Conservation (phyloP, 495 filamentous ascomycete species). For the Aspergillus panamensis region DNA sequence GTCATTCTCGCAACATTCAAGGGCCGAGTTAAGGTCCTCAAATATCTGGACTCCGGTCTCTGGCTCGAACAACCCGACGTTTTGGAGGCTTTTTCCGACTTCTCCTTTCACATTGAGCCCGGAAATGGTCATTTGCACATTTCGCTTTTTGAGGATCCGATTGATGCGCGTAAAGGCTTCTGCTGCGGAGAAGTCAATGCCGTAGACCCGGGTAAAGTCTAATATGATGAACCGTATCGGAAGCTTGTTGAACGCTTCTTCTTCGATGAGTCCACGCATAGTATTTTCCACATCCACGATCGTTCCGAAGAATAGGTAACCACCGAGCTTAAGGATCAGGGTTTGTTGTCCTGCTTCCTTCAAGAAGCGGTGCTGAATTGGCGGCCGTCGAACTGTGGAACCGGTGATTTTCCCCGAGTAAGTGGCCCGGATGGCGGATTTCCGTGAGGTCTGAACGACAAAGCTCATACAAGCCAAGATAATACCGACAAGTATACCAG, state of each 20-base stretch:
- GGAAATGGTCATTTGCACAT: conserved; percentile 75
- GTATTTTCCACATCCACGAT: conserved; percentile 91
- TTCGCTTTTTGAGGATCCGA: conserved; percentile 66
- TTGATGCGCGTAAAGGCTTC: conserved; percentile 93
- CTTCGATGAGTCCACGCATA: conserved; percentile 74
- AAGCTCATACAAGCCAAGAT: conserved; percentile 85
- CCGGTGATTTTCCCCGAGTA: conserved; percentile 84
- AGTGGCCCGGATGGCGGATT: conserved; percentile 79
- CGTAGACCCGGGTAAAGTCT: conserved; percentile 84
- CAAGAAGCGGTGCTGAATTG: conserved; percentile 82
- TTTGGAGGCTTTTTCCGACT: conserved; percentile 71
- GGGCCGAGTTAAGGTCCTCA: conserved; percentile 83
- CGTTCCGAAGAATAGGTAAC: conserved; percentile 94
- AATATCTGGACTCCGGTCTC: conserved; percentile 71
- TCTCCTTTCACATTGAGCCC: conserved; percentile 70
- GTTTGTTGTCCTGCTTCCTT: conserved; percentile 82
- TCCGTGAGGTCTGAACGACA: conserved; percentile 84
- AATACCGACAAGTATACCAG: conserved; percentile 88
- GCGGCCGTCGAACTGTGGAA: conserved; percentile 87
- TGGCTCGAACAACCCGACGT: conserved; percentile 71
- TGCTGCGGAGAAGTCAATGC: conserved; percentile 91
- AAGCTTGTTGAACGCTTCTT: conserved; percentile 67
- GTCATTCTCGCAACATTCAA: conserved; percentile 94
- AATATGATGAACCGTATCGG: conserved; percentile 90
- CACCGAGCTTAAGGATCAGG: conserved; percentile 82